A percentile compares a stretch with the other conserved stretches of the same genome.
phyloP scores from a whole-genome alignment of 306 rosid species.

The Aeschynomene evenia region DNA sequence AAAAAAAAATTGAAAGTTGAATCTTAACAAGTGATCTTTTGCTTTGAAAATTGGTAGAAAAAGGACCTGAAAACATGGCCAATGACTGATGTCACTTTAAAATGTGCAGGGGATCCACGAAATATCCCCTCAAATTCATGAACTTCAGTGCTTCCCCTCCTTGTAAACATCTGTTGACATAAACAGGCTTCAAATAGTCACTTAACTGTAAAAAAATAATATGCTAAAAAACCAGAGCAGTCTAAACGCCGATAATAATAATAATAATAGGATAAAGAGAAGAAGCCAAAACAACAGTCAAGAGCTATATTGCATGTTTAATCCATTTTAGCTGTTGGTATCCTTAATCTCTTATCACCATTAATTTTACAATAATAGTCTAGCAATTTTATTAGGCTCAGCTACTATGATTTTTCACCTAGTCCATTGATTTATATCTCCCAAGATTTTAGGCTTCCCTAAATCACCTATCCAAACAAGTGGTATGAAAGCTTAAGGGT shows the following conservation, averaged over 20 bases:
- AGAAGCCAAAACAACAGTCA: not conserved
- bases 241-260: not conserved
- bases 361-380: not conserved
- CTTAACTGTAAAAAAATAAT: not conserved
- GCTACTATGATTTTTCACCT: too few relatives aligned
- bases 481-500: too few relatives aligned
- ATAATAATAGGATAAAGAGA: not conserved
- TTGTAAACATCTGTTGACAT: slow-evolving; percentile 68
- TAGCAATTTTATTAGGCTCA: not conserved
- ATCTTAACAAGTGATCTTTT: slow-evolving; percentile 12
- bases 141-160: slow-evolving; percentile 84
- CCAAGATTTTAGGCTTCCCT: too few relatives aligned
- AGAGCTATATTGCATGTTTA: not conserved
- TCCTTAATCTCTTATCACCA: not conserved
- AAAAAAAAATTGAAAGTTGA: not conserved
- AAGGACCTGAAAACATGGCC: slow-evolving; percentile 92
- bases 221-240: not conserved
- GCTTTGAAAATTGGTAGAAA: slow-evolving; percentile 26
- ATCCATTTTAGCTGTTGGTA: not conserved
- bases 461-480: too few relatives aligned
- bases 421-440: too few relatives aligned
- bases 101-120: slow-evolving; percentile 51
- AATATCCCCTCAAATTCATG: slow-evolving; percentile 84
- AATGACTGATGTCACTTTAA: slow-evolving; percentile 92
- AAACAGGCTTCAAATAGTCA: slow-evolving; percentile 24